phyloP scores from a whole-genome alignment of 768 basidiomycete genomes.

The Pleurotus tuber-regium region DNA sequence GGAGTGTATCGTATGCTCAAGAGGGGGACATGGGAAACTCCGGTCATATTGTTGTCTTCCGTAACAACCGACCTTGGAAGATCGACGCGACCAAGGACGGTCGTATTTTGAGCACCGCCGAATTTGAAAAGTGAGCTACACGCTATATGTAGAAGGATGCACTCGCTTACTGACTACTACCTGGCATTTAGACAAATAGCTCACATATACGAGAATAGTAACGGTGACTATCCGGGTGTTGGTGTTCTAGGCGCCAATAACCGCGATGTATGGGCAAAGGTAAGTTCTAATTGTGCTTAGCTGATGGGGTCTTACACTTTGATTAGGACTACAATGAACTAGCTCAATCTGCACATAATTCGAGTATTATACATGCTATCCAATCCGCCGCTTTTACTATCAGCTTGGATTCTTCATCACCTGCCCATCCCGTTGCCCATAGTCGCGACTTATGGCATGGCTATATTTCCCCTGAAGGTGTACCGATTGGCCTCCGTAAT shows the following conservation, averaged over 20 bases:
- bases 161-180: conserved; percentile 3
- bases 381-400: conserved; percentile 87
- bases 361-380: conserved; percentile 63
- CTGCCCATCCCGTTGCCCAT: conserved; percentile 49
- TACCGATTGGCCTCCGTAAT: conserved; percentile 60
- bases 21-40: conserved; percentile 53
- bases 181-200: conserved; percentile 62
- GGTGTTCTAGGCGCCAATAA: conserved; percentile 78
- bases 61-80: conserved; percentile 85
- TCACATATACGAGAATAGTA: conserved; percentile 65
- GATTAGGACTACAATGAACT: conserved; percentile 64
- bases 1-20: conserved; percentile 68
- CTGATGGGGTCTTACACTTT: background rate
- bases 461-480: conserved; percentile 33
- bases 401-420: conserved; percentile 66
- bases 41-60: conserved; percentile 83
- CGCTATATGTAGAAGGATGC: background rate
- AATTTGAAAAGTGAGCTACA: conserved; percentile 56
- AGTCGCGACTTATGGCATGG: conserved; percentile 85
- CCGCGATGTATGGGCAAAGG: conserved; percentile 89
- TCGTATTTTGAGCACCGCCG: conserved; percentile 57
- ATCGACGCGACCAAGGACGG: conserved; percentile 58
- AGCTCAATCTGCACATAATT: conserved; percentile 57
- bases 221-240: conserved; percentile 63
- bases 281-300: conserved; percentile 20